phyloP scores from a whole-genome alignment of 2,329 filamentous ascomycete species.

The Aspergillus spinulosporus region DNA sequence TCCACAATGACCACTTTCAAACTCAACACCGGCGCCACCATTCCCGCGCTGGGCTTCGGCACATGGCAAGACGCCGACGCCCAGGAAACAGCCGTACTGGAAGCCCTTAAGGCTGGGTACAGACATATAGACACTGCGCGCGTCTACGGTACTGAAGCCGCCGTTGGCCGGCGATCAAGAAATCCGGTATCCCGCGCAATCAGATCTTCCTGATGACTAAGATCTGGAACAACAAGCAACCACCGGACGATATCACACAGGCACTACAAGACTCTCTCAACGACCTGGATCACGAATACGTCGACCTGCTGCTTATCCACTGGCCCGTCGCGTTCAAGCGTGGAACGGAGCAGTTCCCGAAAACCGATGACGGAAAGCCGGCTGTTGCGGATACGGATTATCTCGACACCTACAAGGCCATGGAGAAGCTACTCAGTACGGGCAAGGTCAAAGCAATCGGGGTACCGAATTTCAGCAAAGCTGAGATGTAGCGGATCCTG shows the following conservation, averaged over 20 bases:
- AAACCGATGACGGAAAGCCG: constrained; percentile 43
- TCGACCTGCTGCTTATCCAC: constrained; percentile 71
- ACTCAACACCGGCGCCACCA: constrained; percentile 50
- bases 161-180: constrained; percentile 66
- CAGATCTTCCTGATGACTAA: constrained; percentile 69
- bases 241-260: constrained; percentile 61
- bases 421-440: constrained; percentile 45
- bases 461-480: constrained; percentile 54
- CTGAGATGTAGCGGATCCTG: constrained; percentile 51
- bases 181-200: constrained; percentile 63
- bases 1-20: constrained; percentile 40
- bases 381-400: constrained; percentile 49
- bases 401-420: constrained; percentile 55
- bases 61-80: constrained; percentile 56
- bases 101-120: constrained; percentile 54
- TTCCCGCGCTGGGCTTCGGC: constrained; percentile 54
- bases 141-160: constrained; percentile 63
- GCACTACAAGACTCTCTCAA: constrained; percentile 63
- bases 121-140: constrained; percentile 56
- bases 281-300: constrained; percentile 64
- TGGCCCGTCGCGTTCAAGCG: constrained; percentile 59
- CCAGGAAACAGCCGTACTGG: constrained; percentile 51
- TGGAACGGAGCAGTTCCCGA: constrained; percentile 50
- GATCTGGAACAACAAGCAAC: constrained; percentile 65
- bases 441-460: constrained; percentile 54